Base-by-base conservation (phyloP, 306 rosid genomes). In the Prunus mira region DNA sequence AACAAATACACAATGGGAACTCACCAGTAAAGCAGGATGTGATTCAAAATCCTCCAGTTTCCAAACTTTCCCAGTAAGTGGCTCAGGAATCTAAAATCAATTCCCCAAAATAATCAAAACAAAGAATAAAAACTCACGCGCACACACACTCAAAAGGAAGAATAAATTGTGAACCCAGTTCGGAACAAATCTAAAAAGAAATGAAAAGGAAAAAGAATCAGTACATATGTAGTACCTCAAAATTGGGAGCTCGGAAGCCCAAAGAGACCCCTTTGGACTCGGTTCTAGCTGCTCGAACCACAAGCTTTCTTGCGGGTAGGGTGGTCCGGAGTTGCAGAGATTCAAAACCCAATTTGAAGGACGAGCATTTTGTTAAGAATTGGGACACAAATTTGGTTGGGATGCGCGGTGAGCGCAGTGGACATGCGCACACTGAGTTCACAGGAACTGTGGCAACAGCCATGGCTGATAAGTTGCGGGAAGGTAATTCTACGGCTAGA, bases 21-120 rank as follows among this genome's bases (percentile, higher is more conserved):
- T 47, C 82, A 94, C 98, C 96, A 92, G 81, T 54, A 94, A 82
- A 73, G 98, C 97, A 78, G 98, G 98, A 82, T 92, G 78, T 28
- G 88, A 78, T 85, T 94, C 98, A 87, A 94, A 92, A 77, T 94
- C 98, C 50, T 82, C 89, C 86, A 90, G 78, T 80, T 82, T 84
- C 97, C 97, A 94, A 73, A 87, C 83, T 82, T 85, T 90, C 79
- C 95, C 97, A 12, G 97, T 87, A 43, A 90, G 93, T 67, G 98
- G 98, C 88, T 94, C 98, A 46, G 97, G 83, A 80, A 93, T 88
- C 97, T 93, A 79, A 73, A 66, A 58, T 78, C 82, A 76, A 20
- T 25, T 28, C 55, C 12, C 58, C 6, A 20, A 20, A 56, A 56
- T 49, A 3, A 49, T 49, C 38, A 38, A 38, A 38, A 38, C 5